These are phyloP conservation scores for Akanthomyces uredinophilus DNA, from an alignment of 2,329 filamentous ascomycete species.

Conservation along the genomic window DNA sequence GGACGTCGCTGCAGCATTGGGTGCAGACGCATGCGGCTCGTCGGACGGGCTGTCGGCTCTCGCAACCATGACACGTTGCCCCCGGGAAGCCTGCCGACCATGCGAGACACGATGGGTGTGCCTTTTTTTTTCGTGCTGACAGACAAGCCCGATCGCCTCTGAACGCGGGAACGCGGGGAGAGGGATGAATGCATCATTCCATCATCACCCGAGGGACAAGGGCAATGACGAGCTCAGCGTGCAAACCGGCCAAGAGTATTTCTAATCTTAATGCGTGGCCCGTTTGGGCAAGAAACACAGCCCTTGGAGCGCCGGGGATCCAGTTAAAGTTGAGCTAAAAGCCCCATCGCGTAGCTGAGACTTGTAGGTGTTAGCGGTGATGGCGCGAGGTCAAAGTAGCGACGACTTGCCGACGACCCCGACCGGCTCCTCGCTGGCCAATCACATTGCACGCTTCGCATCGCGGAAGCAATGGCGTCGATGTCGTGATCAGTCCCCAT, in stretches of 20 bases:
- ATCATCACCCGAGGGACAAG: not conserved
- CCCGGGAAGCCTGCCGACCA: not conserved
- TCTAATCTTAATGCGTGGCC: slow-evolving; percentile 14
- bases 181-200: slow-evolving; percentile 1
- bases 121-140: not conserved
- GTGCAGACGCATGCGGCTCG: not conserved
- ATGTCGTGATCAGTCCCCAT: slow-evolving; percentile 46
- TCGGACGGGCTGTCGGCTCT: slow-evolving; percentile 7
- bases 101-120: not conserved
- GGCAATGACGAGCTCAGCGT: slow-evolving; percentile 5
- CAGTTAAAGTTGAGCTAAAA: slow-evolving; percentile 11
- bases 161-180: not conserved
- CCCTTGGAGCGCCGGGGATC: slow-evolving; percentile 6
- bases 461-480: slow-evolving; percentile 47
- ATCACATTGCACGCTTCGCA: slow-evolving; percentile 29
- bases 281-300: slow-evolving; percentile 6
- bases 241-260: not conserved
- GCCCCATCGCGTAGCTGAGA: slow-evolving; percentile 7
- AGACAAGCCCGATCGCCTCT: not conserved
- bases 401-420: slow-evolving; percentile 11
- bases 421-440: slow-evolving; percentile 23
- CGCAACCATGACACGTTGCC: not conserved
- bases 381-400: not conserved
- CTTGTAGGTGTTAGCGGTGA: not conserved
- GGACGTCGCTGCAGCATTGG: not conserved